Base-by-base conservation (phyloP, 2,329 filamentous ascomycete species). In the Knoxdaviesia capensis region DNA sequence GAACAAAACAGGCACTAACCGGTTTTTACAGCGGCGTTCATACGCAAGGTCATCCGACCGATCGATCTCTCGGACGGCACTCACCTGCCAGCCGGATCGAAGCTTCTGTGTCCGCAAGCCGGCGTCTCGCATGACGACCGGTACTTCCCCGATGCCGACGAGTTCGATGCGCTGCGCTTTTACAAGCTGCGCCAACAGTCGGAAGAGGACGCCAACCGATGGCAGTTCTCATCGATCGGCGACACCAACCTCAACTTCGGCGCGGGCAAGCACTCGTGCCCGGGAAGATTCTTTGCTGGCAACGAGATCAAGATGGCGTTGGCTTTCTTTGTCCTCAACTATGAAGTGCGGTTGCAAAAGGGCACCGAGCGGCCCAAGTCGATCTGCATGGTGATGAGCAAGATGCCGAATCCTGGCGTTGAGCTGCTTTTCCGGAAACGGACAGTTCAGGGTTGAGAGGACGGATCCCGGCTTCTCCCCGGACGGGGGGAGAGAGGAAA, bases 161-260 rank as follows among this genome's bases (percentile, higher is more conserved):
- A 56, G 1, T 65, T 70, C 41, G 66, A 70, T 46, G 59, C 63
- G 5, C 48, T 69, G 41, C 65, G 66, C 40, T 69, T 69, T 53
- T 66, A 63, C 52, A 61, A 56, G 39, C 48, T 64, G 45, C 60
- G 62, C 7, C 54, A 62, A 43, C 50, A 53, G 42, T 58, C 56
- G 1, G 50, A 50, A 28, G 57, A 60, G 39, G 58, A 59, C 46
- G 56, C 52, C 32, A 59, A 60, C 46, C 53, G 59, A 34, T 58
- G 55, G 53, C 63, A 65, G 42, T 65, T 65, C 44, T 62, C 61
- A 3, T 58, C 60, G 36, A 53, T 64, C 39, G 50, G 50, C 38
- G 59, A 64, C 41, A 58, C 54, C 31, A 62, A 64, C 45, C 56
- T 64, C 48, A 62, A 64, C 47, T 68, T 67, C 45, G 64, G 64